Evolutionary conservation across 768 basidiomycete species (phyloP), one percentile per base, ranked within the genome.

Genomic region (Clavulina sp.): DNA sequence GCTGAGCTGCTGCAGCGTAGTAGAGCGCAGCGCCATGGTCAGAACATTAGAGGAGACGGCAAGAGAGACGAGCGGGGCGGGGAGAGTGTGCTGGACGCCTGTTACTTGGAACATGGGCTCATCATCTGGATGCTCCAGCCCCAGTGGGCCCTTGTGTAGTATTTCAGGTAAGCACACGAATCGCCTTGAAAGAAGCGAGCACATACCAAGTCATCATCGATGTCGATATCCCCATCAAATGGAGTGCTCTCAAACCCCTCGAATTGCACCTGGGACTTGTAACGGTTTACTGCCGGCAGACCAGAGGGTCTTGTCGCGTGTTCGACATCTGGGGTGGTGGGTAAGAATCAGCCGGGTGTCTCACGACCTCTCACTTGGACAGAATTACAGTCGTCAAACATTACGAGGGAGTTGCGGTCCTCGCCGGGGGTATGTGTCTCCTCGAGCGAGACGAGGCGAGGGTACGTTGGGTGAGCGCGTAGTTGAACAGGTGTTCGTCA

Each of bases 231-330:
- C 52, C 73, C 65, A 16, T 28, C 43, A 36, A 60, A 72, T 1
- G 78, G 74, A 19, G 78, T 78, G 21, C 75, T 76, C 64, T 96
- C 91, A 60, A 89, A 96, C 6, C 89, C 91, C 61, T 93, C 84
- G 59, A 83, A 91, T 51, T 82, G 77, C 23, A 91, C 65, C 28
- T 74, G 70, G 79, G 78, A 23, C 76, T 61, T 1, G 73, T 49
- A 64, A 66, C 26, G 64, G 57, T 40, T 62, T 66, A 63, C 49
- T 34, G 62, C 33, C 63, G 61, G 30, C 32, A 57, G 52, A 28
- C 66, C 65, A 4, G 72, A 63, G 19, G 79, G 73, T 3, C 72
- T 70, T 31, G 74, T 69, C 19, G 86, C 70, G 62, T 92, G 91
- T 63, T 95, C 86, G 58, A 95, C 87, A 63, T 86, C 91, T 95